Conservation (phyloP, 2,329 filamentous ascomycete species). For the Penicillium sp. region DNA sequence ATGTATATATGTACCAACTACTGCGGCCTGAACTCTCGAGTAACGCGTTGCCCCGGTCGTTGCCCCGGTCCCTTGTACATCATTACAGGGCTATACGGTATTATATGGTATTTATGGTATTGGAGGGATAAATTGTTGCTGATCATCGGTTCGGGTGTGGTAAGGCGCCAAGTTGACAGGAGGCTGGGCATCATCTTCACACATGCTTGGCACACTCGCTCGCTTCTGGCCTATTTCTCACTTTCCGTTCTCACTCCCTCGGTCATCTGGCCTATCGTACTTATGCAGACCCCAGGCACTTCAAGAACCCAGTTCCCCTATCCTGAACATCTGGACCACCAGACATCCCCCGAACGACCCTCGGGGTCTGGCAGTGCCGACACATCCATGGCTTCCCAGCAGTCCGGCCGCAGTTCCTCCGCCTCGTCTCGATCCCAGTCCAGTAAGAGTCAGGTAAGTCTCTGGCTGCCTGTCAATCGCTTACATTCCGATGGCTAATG, state of each 20-base stretch:
- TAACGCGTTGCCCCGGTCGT: neutral
- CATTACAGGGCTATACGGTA: constrained; percentile 6
- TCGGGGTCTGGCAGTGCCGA: constrained; percentile 48
- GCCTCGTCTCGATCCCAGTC: constrained; percentile 63
- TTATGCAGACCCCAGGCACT: constrained; percentile 4
- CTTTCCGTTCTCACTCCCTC: neutral
- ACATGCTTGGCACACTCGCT: constrained; percentile 9
- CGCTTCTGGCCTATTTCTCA: constrained; percentile 4
- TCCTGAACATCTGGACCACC: constrained; percentile 1
- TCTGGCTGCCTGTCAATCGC: neutral
- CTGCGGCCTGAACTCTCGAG: neutral
- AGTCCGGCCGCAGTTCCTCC: constrained; percentile 63
- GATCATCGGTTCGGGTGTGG: constrained; percentile 7
- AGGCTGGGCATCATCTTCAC: constrained; percentile 16
- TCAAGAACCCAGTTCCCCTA: constrained; percentile 5
- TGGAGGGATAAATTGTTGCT: neutral
- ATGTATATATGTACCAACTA: neutral
- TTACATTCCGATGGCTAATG: constrained; percentile 7
- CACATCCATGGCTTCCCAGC: constrained; percentile 54
- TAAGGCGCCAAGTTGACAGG: constrained; percentile 10
- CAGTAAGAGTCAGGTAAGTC: constrained; percentile 59
- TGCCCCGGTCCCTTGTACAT: neutral
- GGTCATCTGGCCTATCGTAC: neutral
- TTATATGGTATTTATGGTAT: constrained; percentile 3
- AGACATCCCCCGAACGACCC: constrained; percentile 39